Evolutionary conservation across 2,329 filamentous ascomycete species (phyloP).

Genomic region (Myriosclerotinia duriaeana): DNA sequence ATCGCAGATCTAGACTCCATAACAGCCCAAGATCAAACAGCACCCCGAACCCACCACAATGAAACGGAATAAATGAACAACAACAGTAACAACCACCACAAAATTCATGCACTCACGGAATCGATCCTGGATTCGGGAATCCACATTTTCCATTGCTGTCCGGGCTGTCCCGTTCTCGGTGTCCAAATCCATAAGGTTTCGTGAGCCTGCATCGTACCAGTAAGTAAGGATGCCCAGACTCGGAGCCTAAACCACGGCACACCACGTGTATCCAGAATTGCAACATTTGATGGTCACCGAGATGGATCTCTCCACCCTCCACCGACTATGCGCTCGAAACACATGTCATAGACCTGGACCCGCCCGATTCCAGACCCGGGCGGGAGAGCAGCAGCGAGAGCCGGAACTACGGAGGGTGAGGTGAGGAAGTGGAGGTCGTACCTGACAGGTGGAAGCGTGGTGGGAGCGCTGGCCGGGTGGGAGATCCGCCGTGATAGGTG

Average conservation of each 20-base stretch:
- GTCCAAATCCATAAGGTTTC: neutral
- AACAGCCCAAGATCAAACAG: conserved; percentile 6
- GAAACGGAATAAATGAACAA: conserved; percentile 9
- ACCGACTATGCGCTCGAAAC: neutral
- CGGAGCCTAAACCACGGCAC: neutral
- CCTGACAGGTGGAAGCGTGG: conserved; percentile 16
- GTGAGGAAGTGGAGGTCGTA: conserved; percentile 17
- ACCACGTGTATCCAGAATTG: conserved; percentile 15
- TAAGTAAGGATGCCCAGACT: neutral
- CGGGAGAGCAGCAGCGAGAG: conserved; percentile 4
- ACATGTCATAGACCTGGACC: conserved; percentile 13
- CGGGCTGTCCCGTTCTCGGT: conserved; percentile 10
- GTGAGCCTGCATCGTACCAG: conserved; percentile 4
- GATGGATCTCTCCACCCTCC: conserved; percentile 3
- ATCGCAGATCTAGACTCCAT: conserved; percentile 12
- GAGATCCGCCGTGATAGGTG: conserved; percentile 14
- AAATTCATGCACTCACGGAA: conserved; percentile 14
- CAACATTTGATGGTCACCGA: neutral
- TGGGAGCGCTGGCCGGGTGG: conserved; percentile 15
- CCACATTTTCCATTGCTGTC: conserved; percentile 3
- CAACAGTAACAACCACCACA: neutral
- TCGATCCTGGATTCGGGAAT: neutral
- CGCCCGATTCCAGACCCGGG: conserved; percentile 9
- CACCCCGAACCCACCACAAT: conserved; percentile 1
- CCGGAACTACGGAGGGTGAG: neutral